phyloP scores from a whole-genome alignment of 768 basidiomycete species.

The Phylloporus rhodoxanthus region DNA sequence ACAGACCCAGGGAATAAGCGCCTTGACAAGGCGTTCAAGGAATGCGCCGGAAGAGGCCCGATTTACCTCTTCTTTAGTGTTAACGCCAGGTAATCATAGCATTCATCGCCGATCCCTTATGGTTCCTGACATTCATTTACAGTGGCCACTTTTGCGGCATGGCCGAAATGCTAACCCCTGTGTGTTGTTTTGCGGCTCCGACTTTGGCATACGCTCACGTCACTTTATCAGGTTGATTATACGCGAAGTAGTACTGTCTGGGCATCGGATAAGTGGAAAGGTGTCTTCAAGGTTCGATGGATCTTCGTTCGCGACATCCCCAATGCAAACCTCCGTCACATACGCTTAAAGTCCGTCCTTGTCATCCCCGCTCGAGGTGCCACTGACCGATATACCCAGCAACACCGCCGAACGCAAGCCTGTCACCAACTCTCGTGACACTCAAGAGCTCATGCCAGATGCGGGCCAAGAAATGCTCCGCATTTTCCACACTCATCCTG shows the following conservation, averaged over 20 bases:
- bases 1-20: conserved; percentile 97
- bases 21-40: conserved; percentile 95
- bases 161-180: conserved; percentile 96
- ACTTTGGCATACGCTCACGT: not conserved
- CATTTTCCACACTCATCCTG: conserved; percentile 91
- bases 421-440: conserved; percentile 96
- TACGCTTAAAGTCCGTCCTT: conserved; percentile 64
- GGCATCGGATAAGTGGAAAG: conserved; percentile 99
- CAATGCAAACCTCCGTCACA: conserved; percentile 83
- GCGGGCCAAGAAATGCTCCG: conserved; percentile 95
- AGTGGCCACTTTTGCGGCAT: conserved; percentile 98
- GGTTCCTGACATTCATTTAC: conserved; percentile 9
- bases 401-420: conserved; percentile 98
- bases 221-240: conserved; percentile 67
- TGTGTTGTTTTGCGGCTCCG: conserved; percentile 31
- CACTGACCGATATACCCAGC: conserved; percentile 37
- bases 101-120: not conserved
- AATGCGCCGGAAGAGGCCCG: conserved; percentile 84
- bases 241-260: conserved; percentile 92
- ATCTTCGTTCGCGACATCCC: conserved; percentile 95
- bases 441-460: conserved; percentile 92
- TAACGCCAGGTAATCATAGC: conserved; percentile 62
- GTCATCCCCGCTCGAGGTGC: conserved; percentile 1
- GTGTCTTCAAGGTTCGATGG: conserved; percentile 97
- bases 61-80: conserved; percentile 99